Percentiles rank a stretch among this genome's conserved stretches.
Evolutionary conservation across 768 basidiomycete genomes (phyloP).

Genomic region (Leccinum barrowsii): DNA sequence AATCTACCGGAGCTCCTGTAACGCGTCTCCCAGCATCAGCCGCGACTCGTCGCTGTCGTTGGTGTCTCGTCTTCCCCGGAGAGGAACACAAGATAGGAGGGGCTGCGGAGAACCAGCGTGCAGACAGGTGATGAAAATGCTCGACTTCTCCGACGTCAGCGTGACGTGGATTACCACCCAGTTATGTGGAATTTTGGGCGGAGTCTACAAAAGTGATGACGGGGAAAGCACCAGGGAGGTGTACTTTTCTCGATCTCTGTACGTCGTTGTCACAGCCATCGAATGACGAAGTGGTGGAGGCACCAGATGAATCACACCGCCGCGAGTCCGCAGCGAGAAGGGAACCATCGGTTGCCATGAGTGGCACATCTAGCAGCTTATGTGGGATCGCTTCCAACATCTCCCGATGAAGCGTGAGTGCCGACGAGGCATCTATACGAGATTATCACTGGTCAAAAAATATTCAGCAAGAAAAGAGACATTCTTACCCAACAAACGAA

Average conservation of each 20-base stretch:
- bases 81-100: slow-evolving; percentile 83
- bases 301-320: slow-evolving; percentile 17
- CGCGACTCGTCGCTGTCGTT: slow-evolving; percentile 69
- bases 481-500: slow-evolving; percentile 56
- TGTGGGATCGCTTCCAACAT: slow-evolving; percentile 76
- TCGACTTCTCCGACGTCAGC: too few species aligned
- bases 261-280: slow-evolving; percentile 37
- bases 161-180: slow-evolving; percentile 82
- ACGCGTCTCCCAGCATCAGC: slow-evolving; percentile 71
- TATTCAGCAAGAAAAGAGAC: neutral
- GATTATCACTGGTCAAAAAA: neutral
- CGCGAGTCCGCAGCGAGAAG: slow-evolving; percentile 27
- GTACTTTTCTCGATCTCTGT: slow-evolving; percentile 53
- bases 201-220: slow-evolving; percentile 39
- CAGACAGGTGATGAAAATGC: too few species aligned
- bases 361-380: slow-evolving; percentile 44
- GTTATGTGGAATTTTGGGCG: slow-evolving; percentile 54
- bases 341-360: slow-evolving; percentile 28
- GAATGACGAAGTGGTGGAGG: slow-evolving; percentile 15
- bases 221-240: slow-evolving; percentile 23
- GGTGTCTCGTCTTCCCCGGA: slow-evolving; percentile 77
- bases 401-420: slow-evolving; percentile 62
- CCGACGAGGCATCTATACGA: slow-evolving; percentile 61
- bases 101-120: slow-evolving; percentile 51
- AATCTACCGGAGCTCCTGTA: slow-evolving; percentile 74